Base-by-base conservation (phyloP, 371 early-diverging fungal species). In the Conidiobolus incongruus region DNA sequence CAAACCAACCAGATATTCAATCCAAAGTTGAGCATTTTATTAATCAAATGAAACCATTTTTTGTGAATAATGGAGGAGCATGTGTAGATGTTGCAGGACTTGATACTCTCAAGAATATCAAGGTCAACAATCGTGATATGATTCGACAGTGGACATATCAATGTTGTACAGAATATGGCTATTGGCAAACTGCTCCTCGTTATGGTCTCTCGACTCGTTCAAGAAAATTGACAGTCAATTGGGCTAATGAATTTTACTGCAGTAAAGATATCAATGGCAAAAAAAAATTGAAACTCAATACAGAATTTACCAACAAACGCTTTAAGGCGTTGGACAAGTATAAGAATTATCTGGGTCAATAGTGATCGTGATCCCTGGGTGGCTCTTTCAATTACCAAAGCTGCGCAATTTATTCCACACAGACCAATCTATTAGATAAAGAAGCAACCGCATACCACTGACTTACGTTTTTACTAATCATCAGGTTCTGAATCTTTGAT, bases 161-260 rank as follows among this genome's bases (percentile, higher is more conserved):
- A 46, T 59, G 61, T 1, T 80, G 81, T 52, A 72, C 66, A 20
- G 70, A 80, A 52, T 77, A 67, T 39, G 77, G 70, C 8, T 77
- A 65, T 51, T 70, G 68, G 63, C 72, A 72, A 55, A 61, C 61
- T 7, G 66, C 62, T 5, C 59, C 68, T 13, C 8, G 20, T 1
- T 58, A 55, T 40, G 63, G 29, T 8, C 44, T n/a, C 11, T 44
- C 8, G 35, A 44, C 13, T 44, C 35, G 44, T 44, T 44, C 35
- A 35, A 33, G 13, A 35, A n/a, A 20, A 17, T 24, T 44, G 5
- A 44, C 44, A 15, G 26, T 22, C 8, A 24, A 44, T 10, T 44
- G 21, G 13, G n/a, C 19, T 24, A 44, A 35, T 20, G 16, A 44
- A 3, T 44, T 35, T 22, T 44, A 22, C 28, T 36, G 38, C 16